A percentile compares a stretch with the other conserved stretches of the same genome.
phyloP scores from a whole-genome alignment of 148 eudicot species.

The Chenopodium quinoa region DNA sequence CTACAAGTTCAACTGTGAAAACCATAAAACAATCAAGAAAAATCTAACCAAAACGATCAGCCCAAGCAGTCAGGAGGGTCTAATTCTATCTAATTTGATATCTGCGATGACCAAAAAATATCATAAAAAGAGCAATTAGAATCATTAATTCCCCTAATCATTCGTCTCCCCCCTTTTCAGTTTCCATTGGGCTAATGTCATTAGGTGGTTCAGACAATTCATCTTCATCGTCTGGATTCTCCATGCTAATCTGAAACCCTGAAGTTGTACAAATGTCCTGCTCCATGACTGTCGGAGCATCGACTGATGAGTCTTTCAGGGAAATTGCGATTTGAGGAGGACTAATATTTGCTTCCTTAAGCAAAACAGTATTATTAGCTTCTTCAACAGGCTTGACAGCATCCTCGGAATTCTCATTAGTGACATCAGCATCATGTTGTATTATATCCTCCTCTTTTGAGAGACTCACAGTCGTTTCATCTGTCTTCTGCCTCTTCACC shows the following conservation, averaged over 20 bases:
- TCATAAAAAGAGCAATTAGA: neutral
- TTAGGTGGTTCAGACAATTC: slow-evolving; percentile 17
- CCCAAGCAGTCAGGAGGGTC: neutral
- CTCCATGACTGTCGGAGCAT: neutral
- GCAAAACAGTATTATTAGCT: neutral
- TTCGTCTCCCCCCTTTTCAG: slow-evolving; percentile 2
- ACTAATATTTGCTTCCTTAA: neutral
- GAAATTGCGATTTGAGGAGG: slow-evolving; percentile 2
- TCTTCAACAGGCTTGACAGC: slow-evolving; percentile 7
- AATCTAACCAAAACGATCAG: neutral
- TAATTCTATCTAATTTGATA: neutral
- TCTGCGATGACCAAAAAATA: neutral
- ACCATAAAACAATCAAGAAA: neutral
- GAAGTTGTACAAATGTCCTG: neutral
- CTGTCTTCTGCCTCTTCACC: slow-evolving; percentile 22
- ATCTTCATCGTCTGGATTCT: slow-evolving; percentile 17
- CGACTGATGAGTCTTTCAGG: neutral
- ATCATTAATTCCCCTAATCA: neutral
- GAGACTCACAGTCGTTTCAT: slow-evolving; percentile 2
- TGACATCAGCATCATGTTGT: neutral
- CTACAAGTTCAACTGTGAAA: neutral
- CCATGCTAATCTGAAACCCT: slow-evolving; percentile 28
- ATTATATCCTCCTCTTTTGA: neutral
- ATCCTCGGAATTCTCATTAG: neutral
- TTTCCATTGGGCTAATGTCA: slow-evolving; percentile 23